Evolutionary conservation across 139 green algal species (phyloP), one percentile per base, ranked within the genome.

Genomic region (Medakamo hakoo): DNA sequence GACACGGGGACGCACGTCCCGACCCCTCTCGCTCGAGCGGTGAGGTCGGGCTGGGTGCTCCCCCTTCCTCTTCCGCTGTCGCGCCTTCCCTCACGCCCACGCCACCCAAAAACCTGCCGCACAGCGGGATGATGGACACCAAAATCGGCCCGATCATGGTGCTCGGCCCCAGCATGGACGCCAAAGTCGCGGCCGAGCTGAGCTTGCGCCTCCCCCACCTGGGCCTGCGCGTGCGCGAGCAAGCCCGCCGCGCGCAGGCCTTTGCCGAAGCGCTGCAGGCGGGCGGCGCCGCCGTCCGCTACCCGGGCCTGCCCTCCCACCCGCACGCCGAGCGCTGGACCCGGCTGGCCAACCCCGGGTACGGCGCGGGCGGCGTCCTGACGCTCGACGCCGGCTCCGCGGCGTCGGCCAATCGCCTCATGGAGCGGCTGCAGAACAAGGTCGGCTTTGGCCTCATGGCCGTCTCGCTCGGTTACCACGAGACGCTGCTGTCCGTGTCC

Each of bases 131-230:
- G 24, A 88, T 87, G 69, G 72, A 87, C 70, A 67, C 85, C 23
- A 65, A 86, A 61, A 66, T 49, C 2, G 80, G 82, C 1, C 72
- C 82, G 0, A 48, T 83, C 40, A 88, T 89, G 77, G 66, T 90
- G 60, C 74, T 87, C 57, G 83, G 84, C 1, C 83, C 84, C 48
- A 87, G 78, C 52, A 82, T 91, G 82, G 84, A 90, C 69, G 80
- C 84, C 0, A 73, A 80, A 21, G 73, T 86, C 27, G 84, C 84
- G 0, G 72, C 61, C 0, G 74, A 90, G 71, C 75, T 91, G 30
- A 60, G 68, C 26, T 65, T 86, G 62, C 70, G 84, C n/a, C 63
- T 91, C n/a, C 83, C 84, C 14, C 80, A 90, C 73, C 75, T 91
- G 55, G 63, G 40, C 22, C 65, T 91, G 55, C 66, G 84, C n/a